Percentiles rank a stretch among this genome's conserved stretches.
Conservation (phyloP, 2,329 filamentous ascomycete species). For the Colletotrichum sp. region DNA sequence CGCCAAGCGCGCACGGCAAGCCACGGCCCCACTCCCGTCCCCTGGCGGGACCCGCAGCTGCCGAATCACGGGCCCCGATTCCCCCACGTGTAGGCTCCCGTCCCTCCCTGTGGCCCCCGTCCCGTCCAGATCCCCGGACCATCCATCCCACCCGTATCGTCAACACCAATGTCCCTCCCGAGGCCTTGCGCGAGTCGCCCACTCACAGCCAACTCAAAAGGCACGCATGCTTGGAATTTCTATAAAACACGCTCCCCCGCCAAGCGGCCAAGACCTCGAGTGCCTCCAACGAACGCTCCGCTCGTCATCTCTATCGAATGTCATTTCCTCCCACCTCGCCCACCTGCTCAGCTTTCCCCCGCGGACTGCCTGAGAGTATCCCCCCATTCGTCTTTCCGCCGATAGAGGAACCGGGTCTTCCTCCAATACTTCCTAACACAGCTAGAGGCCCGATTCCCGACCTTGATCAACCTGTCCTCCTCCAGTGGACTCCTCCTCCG, state of each 20-base stretch:
- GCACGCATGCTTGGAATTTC: neutral
- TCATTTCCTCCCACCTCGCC: neutral
- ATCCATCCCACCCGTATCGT: neutral
- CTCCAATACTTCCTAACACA: neutral
- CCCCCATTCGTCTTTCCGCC: neutral
- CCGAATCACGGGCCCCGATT: slow-evolving; percentile 11
- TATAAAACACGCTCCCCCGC: slow-evolving; percentile 14
- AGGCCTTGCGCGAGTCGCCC: neutral
- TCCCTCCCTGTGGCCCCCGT: neutral
- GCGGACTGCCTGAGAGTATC: neutral
- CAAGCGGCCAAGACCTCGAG: slow-evolving; percentile 14
- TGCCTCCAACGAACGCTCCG: neutral
- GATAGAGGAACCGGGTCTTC: neutral
- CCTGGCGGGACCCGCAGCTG: neutral
- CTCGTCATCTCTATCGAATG: slow-evolving; percentile 2
- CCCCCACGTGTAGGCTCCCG: slow-evolving; percentile 16
- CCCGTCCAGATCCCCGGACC: neutral
- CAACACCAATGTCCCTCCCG: neutral
- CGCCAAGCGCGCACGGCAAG: neutral
- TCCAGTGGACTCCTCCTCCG: neutral
- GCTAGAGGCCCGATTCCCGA: neutral
- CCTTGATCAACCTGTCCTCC: neutral
- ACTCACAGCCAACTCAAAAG: neutral
- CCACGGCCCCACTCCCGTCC: neutral
- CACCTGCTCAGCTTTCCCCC: neutral